Percentiles rank a stretch among this genome's conserved stretches.
Evolutionary conservation across 331 rosid genomes (phyloP).

Genomic region (Telfairia occidentalis): DNA sequence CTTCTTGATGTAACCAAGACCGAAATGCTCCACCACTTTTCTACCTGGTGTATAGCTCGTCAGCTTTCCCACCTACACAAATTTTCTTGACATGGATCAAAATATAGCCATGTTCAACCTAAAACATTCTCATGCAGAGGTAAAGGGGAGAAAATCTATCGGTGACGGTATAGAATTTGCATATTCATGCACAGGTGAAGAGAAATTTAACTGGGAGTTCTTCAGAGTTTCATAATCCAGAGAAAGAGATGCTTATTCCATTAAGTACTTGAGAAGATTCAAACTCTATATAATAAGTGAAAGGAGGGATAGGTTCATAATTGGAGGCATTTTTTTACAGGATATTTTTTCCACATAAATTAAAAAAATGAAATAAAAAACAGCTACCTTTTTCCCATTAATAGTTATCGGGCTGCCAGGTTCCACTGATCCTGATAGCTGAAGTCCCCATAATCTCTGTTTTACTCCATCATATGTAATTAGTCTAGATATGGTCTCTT

Average conservation of each 20-base stretch:
- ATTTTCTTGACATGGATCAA: background rate
- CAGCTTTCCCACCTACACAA: constrained; percentile 47
- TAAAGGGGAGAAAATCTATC: background rate
- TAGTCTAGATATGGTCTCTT: constrained; percentile 79
- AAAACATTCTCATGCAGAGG: background rate
- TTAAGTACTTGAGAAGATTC: background rate
- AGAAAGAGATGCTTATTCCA: background rate
- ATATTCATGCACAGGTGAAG: background rate
- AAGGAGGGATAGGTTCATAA: background rate
- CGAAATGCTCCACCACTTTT: constrained; percentile 43
- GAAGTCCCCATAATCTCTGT: constrained; percentile 75
- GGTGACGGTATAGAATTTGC: background rate
- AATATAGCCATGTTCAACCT: background rate
- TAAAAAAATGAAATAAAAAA: constrained; percentile 1
- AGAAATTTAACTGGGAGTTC: background rate
- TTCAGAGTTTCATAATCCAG: background rate
- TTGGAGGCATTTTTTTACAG: background rate
- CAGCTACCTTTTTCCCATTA: constrained; percentile 37
- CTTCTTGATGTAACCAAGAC: constrained; percentile 64
- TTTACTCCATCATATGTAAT: constrained; percentile 78
- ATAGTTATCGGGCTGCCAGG: constrained; percentile 45
- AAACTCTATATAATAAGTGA: background rate
- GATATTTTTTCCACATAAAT: background rate
- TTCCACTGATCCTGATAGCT: constrained; percentile 58
- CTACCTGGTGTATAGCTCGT: constrained; percentile 62